Evolutionary conservation across 2,329 filamentous ascomycete genomes (phyloP).

Genomic region (Mycosphaerelloides madeirae): DNA sequence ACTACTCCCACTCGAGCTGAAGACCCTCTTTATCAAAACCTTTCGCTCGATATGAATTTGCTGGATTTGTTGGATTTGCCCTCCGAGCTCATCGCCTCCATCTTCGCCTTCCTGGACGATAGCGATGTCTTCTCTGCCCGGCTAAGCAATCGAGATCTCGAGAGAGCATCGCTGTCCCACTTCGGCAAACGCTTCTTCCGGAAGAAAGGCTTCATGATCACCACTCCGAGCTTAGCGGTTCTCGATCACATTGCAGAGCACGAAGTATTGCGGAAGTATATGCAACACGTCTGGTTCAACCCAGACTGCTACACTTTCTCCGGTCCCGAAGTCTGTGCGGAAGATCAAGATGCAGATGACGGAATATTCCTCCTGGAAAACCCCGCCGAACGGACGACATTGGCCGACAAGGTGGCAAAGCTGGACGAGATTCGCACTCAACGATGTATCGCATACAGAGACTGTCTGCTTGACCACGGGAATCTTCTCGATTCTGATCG

Average conservation of each 20-base stretch:
- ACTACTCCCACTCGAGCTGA: too few relatives aligned
- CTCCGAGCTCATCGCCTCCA: slow-evolving; percentile 25
- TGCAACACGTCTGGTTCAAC: slow-evolving; percentile 33
- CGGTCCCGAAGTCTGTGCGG: slow-evolving; percentile 18
- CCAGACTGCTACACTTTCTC: slow-evolving; percentile 27
- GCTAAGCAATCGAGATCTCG: slow-evolving; percentile 18
- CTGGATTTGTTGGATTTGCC: slow-evolving; percentile 22
- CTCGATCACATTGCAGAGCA: slow-evolving; percentile 22
- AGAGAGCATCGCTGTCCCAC: slow-evolving; percentile 20
- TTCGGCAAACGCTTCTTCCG: slow-evolving; percentile 31
- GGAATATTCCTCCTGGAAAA: too few relatives aligned
- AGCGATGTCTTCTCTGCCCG: slow-evolving; percentile 22
- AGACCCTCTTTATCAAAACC: too few relatives aligned
- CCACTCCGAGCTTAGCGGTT: slow-evolving; percentile 20
- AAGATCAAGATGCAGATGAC: slow-evolving; percentile 9
- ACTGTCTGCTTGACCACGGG: slow-evolving; percentile 21
- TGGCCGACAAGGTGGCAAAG: too few relatives aligned
- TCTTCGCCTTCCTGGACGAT: slow-evolving; percentile 21
- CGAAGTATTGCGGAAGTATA: slow-evolving; percentile 21
- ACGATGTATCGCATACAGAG: slow-evolving; percentile 12
- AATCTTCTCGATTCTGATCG: slow-evolving; percentile 11
- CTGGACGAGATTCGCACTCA: neutral
- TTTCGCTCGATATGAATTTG: too few relatives aligned
- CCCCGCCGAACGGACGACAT: too few relatives aligned
- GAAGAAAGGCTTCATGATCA: slow-evolving; percentile 32